A percentile compares a stretch with the other conserved stretches of the same genome.
These are phyloP conservation scores for Opeltia flavorubescens DNA, from an alignment of 495 filamentous ascomycete genomes.

Conservation along the genomic window DNA sequence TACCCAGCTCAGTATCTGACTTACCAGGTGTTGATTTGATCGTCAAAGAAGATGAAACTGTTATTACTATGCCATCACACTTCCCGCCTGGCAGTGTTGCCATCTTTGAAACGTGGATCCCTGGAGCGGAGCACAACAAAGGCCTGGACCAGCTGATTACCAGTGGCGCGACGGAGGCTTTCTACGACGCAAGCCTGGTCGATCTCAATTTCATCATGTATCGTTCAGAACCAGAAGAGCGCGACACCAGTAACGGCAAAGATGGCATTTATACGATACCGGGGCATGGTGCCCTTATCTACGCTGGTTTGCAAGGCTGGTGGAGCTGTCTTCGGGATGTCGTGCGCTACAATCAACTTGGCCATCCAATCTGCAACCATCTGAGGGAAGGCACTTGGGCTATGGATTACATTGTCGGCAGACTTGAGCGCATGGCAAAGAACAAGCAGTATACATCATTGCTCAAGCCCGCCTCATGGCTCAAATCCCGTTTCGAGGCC, in stretches of 20 bases:
- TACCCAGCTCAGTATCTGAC: constrained; percentile 65
- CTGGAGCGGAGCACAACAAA: constrained; percentile 59
- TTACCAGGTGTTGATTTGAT: constrained; percentile 59
- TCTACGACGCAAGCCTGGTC: constrained; percentile 52
- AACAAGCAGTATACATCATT: constrained; percentile 45
- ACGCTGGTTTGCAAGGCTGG: constrained; percentile 96
- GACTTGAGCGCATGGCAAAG: constrained; percentile 59
- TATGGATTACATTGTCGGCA: constrained; percentile 71
- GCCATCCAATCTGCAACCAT: constrained; percentile 84
- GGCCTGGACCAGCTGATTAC: constrained; percentile 76
- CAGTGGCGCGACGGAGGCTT: constrained; percentile 65
- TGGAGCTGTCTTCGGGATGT: constrained; percentile 84
- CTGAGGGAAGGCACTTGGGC: constrained; percentile 87
- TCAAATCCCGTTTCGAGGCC: constrained; percentile 69
- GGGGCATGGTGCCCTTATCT: constrained; percentile 68
- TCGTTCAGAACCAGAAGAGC: constrained; percentile 83
- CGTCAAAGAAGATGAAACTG: constrained; percentile 50
- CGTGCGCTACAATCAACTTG: constrained; percentile 79
- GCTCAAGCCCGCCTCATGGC: constrained; percentile 54
- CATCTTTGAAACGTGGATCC: constrained; percentile 90
- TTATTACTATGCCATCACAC: constrained; percentile 61
- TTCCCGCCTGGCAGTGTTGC: constrained; percentile 91
- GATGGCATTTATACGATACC: constrained; percentile 86
- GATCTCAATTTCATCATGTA: constrained; percentile 92
- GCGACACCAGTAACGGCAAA: constrained; percentile 58